These are phyloP conservation scores for Corylus heterophylla DNA, from an alignment of 306 rosid genomes.

Conservation along the genomic window DNA sequence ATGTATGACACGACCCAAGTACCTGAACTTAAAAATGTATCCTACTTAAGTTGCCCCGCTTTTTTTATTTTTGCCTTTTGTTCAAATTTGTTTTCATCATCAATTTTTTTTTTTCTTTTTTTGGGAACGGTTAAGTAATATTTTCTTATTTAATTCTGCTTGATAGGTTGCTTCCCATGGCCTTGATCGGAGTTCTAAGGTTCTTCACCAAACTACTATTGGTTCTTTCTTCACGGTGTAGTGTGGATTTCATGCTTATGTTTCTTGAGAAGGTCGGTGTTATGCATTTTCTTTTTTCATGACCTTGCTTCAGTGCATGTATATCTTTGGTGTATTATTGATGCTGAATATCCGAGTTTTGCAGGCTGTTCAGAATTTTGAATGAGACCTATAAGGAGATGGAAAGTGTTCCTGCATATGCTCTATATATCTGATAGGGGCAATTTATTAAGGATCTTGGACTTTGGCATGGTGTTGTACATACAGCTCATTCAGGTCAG, in stretches of 20 bases:
- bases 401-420: conserved; percentile 26
- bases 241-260: conserved; percentile 34
- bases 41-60: background rate
- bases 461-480: conserved; percentile 3
- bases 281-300: background rate
- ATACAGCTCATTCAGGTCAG: conserved; percentile 52
- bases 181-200: conserved; percentile 91
- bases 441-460: conserved; percentile 35
- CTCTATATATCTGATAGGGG: conserved; percentile 15
- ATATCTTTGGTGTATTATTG: background rate
- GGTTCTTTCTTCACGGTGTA: conserved; percentile 82
- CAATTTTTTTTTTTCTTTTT: no score
- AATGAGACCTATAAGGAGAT: conserved; percentile 13
- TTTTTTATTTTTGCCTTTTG: background rate
- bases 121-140: no score
- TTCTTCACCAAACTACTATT: conserved; percentile 93
- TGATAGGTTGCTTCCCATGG: conserved; percentile 97
- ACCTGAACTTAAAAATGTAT: background rate
- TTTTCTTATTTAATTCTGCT: background rate
- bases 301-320: background rate
- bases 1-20: background rate
- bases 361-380: conserved; percentile 31
- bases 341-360: conserved; percentile 18
- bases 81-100: background rate
- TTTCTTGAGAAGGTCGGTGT: conserved; percentile 24